Evolutionary conservation across 495 filamentous ascomycete genomes (phyloP), one percentile per base, ranked within the genome.

Genomic region (Aspergillus sparsus): DNA sequence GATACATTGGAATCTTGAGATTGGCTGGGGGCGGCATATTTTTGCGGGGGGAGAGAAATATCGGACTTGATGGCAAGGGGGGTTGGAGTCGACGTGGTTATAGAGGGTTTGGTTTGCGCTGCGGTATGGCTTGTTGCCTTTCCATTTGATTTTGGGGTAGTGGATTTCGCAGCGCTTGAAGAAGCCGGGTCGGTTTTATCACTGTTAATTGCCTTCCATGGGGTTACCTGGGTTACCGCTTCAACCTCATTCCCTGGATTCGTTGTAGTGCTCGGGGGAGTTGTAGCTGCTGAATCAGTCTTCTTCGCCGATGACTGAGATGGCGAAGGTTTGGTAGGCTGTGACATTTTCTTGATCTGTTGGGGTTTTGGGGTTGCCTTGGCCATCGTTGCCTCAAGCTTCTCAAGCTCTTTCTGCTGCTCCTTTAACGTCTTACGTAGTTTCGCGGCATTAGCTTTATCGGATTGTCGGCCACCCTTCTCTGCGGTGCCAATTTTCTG

Each of bases 401-500:
- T 58, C n/a, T 62, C 50, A 8, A 65, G 13, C 16, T 59, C 39
- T 34, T 58, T 60, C n/a, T 54, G 47, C 31, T 21, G 39, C 2
- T 39, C 5, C 7, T 53, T 34, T 12, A 68, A 44, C 41, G 33
- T 31, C 9, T 0, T 6, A 9, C 34, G 15, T 2, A 31, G 13
- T 15, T 10, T 53, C 5, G 32, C 16, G 27, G 13, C 32, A 2
- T 4, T 11, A 4, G 12, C n/a, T 6, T 36, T 53, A 15, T 39
- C 15, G 5, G 49, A 18, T 36, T 21, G 12, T 3, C 57, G 54
- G 5, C 12, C 5, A 10, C 42, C 36, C 27, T 44, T 59, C n/a
- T 53, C 45, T 12, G 7, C 7, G 9, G 46, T 35, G 15, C 33
- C 7, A n/a, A 62, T 12, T 3, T 18, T 2, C 11, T 49, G 33